A percentile compares a stretch with the other conserved stretches of the same genome.
Conservation (phyloP, 306 rosid species). For the Alnus rubra region DNA sequence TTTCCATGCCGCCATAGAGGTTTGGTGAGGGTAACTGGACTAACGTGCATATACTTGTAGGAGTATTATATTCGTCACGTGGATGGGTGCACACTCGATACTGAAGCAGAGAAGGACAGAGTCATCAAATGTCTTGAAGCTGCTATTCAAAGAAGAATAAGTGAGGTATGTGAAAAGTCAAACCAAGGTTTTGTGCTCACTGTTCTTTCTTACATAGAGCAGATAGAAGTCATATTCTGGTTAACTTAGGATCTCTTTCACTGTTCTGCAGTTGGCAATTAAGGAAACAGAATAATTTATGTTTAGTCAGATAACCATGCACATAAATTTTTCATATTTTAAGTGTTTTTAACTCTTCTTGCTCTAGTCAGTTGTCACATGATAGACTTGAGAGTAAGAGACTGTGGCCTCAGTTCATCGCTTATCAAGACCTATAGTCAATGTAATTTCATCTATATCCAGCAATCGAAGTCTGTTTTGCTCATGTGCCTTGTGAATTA, state of each 20-base stretch:
- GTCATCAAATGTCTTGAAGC: constrained; percentile 87
- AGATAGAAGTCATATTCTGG: constrained; percentile 1
- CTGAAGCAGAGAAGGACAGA: constrained; percentile 84
- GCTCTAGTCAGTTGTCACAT: background rate
- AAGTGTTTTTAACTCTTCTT: background rate
- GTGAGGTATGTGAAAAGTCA: constrained; percentile 61
- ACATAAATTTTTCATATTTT: background rate
- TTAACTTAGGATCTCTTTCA: background rate
- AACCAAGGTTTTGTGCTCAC: constrained; percentile 12
- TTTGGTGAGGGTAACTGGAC: constrained; percentile 11
- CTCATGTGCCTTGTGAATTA: background rate
- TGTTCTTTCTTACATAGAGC: constrained; percentile 13
- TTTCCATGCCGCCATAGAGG: background rate
- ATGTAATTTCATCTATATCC: background rate
- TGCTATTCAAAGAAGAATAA: constrained; percentile 84
- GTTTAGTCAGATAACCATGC: background rate
- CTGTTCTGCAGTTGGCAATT: background rate
- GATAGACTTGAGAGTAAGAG: background rate
- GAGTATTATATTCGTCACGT: constrained; percentile 78
- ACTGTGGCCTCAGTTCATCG: background rate
- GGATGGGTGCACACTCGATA: constrained; percentile 93
- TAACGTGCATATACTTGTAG: constrained; percentile 39
- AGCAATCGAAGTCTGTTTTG: background rate
- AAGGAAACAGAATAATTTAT: background rate
- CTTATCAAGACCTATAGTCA: background rate